phyloP scores from a whole-genome alignment of 1,284 basidiomycete genomes.

The Singerocomus rubriflavus region DNA sequence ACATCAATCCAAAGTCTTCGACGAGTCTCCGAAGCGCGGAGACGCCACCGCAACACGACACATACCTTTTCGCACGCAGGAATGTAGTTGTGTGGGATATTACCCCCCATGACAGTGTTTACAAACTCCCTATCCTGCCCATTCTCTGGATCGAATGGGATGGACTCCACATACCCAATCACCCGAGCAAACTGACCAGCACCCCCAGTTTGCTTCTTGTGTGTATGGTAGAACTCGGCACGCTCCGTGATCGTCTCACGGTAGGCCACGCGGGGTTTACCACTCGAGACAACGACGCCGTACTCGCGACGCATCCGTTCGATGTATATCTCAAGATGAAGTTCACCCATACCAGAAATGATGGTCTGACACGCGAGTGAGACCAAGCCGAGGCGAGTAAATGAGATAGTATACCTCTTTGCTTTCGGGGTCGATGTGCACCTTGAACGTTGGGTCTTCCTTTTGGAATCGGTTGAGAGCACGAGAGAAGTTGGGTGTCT shows the following conservation, averaged over 20 bases:
- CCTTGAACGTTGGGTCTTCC: constrained; percentile 98
- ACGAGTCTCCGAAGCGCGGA: not conserved
- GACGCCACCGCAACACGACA: not conserved
- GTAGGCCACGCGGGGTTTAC: constrained; percentile 97
- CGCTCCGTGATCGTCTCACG: constrained; percentile 88
- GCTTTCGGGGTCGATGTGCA: constrained; percentile 92
- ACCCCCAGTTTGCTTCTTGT: constrained; percentile 99
- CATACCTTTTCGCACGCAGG: constrained; percentile 91
- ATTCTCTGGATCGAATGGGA: constrained; percentile 62
- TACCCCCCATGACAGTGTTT: constrained; percentile 89
- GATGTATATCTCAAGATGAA: constrained; percentile 99
- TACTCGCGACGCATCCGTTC: constrained; percentile 99
- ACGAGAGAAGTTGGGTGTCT: constrained; percentile 94
- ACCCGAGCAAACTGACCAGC: constrained; percentile 97
- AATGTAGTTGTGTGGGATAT: constrained; percentile 89
- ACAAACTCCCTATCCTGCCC: constrained; percentile 81
- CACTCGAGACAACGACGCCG: constrained; percentile 90
- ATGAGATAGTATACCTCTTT: constrained; percentile 67
- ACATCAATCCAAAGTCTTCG: not conserved
- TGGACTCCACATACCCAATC: constrained; percentile 89
- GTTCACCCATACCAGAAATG: constrained; percentile 99
- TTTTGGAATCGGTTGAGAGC: constrained; percentile 98
- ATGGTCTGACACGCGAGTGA: constrained; percentile 68
- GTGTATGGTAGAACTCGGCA: constrained; percentile 87
- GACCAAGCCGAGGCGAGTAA: not conserved